Evolutionary conservation across 2,329 filamentous ascomycete genomes (phyloP), one percentile per base, ranked within the genome.

Genomic region (Apiospora marii): DNA sequence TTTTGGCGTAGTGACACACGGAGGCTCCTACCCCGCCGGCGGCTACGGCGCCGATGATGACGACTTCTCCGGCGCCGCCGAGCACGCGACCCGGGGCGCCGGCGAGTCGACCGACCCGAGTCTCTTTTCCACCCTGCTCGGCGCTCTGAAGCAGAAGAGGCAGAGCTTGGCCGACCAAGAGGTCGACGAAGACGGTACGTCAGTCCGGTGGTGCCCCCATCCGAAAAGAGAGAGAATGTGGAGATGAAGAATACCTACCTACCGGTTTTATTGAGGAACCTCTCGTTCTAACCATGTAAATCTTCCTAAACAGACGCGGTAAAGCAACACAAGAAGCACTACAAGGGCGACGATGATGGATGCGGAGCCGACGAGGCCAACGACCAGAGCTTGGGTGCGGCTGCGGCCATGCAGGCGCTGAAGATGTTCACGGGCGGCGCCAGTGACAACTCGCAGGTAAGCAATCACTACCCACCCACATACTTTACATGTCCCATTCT

Each of bases 331-430:
- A 88, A 95, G 84, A 88, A 92, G 73, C 90, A 92, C 78, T 97
- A 95, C 80, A 89, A 88, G 30, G 84, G 46, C 22, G 46, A 86
- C 24, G 83, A 86, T 37, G 82, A 86, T 71, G 82, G 85, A 46
- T 81, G 83, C 76, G 79, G 86, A 76, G 84, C 87, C 49, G 85
- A 88, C 72, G 84, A 86, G 76, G 84, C 87, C 49, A 85, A 88
- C 71, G 84, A 86, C 69, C 82, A 82, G 74, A 87, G 83, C 79
- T 90, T 90, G 82, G 93, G 95, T 78, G 84, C 87, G 77, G 92
- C 95, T 70, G 93, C 94, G 73, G 94, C 93, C 24, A 91, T 95
- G 89, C 92, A 95, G 82, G 93, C 93, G 0, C 82, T 95, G 76
- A 95, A 95, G 86, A 89, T 92, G 86, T 97, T 97, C 83, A 90